Evolutionary conservation across 2,329 filamentous ascomycete species (phyloP).

Genomic region (Stagonosporopsis tanaceti): DNA sequence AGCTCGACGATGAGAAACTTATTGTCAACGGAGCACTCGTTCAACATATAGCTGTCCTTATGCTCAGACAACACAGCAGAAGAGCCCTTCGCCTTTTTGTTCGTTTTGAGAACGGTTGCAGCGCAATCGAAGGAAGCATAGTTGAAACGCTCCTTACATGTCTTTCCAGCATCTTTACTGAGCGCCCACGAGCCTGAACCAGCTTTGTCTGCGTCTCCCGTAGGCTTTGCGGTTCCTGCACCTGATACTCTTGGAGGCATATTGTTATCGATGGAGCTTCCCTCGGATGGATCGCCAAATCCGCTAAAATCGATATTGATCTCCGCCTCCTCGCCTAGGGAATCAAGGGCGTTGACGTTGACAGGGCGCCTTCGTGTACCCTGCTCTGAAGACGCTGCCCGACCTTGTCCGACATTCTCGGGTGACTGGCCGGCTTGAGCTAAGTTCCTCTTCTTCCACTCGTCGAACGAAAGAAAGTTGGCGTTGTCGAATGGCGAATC

Average conservation of each 20-base stretch:
- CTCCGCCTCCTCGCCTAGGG: conserved; percentile 85
- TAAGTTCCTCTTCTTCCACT: conserved; percentile 96
- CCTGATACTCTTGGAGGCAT: conserved; percentile 26
- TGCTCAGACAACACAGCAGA: conserved; percentile 93
- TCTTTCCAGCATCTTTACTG: conserved; percentile 94
- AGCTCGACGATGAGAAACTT: conserved; percentile 96
- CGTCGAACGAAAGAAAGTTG: conserved; percentile 94
- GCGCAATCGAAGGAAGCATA: conserved; percentile 98
- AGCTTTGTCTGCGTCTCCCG: conserved; percentile 37
- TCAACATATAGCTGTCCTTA: conserved; percentile 98
- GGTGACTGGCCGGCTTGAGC: conserved; percentile 82
- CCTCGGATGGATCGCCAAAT: conserved; percentile 58
- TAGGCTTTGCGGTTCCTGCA: conserved; percentile 23
- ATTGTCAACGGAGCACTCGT: conserved; percentile 84
- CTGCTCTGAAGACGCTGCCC: conserved; percentile 54
- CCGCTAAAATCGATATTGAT: conserved; percentile 77
- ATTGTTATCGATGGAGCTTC: conserved; percentile 27
- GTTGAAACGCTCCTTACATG: conserved; percentile 96
- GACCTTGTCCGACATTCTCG: conserved; percentile 68
- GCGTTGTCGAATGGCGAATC: conserved; percentile 75
- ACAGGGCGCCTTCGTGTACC: conserved; percentile 61
- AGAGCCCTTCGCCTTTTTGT: conserved; percentile 83
- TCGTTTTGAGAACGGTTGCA: conserved; percentile 90
- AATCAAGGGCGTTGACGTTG: conserved; percentile 74
- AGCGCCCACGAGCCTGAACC: conserved; percentile 55